These are phyloP conservation scores for Microthyrium microscopicum DNA, from an alignment of 2,329 filamentous ascomycete species.

Conservation along the genomic window DNA sequence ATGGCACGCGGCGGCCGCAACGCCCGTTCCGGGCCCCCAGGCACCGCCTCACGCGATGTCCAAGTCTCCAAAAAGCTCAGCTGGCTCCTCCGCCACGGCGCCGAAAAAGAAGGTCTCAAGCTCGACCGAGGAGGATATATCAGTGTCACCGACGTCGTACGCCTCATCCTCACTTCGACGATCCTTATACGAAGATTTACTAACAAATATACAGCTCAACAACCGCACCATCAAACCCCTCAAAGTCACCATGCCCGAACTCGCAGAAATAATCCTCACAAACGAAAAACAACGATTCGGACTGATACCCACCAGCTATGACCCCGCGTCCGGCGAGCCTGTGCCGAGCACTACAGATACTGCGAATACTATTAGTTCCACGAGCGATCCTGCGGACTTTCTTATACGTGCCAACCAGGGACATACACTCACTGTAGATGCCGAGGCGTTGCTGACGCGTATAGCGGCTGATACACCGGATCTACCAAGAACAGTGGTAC, in stretches of 20 bases:
- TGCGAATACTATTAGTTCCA: slow-evolving; percentile 11
- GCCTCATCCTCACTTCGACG: slow-evolving; percentile 11
- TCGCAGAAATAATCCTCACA: slow-evolving; percentile 49
- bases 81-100: slow-evolving; percentile 44
- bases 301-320: slow-evolving; percentile 39
- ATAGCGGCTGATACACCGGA: slow-evolving; percentile 39
- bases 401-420: slow-evolving; percentile 93
- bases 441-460: slow-evolving; percentile 52
- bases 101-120: slow-evolving; percentile 40
- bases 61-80: slow-evolving; percentile 33
- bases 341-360: slow-evolving; percentile 8
- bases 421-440: slow-evolving; percentile 64
- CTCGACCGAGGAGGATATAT: slow-evolving; percentile 44
- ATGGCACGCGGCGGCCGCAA: background rate
- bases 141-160: slow-evolving; percentile 40
- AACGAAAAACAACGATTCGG: slow-evolving; percentile 89
- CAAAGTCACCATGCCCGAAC: slow-evolving; percentile 57
- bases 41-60: slow-evolving; percentile 19
- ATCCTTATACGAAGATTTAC: background rate
- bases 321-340: slow-evolving; percentile 30
- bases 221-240: slow-evolving; percentile 49
- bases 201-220: slow-evolving; percentile 26
- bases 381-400: slow-evolving; percentile 45
- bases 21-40: background rate
- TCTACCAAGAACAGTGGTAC: slow-evolving; percentile 54